phyloP scores from a whole-genome alignment of 345 rosid genomes.

The Linum usitatissimum region DNA sequence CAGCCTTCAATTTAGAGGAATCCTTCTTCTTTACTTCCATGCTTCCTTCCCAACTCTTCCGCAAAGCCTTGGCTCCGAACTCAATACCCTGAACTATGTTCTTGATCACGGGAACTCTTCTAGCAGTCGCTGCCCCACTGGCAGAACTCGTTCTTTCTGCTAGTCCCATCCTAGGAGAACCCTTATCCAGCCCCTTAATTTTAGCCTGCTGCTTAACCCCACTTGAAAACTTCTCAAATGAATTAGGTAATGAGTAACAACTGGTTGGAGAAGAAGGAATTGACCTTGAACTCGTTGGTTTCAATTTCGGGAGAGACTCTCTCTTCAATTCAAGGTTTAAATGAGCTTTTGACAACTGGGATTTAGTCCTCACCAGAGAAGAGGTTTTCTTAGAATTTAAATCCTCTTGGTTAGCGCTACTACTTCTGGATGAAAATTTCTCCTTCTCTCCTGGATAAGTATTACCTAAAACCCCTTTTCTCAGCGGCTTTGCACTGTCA shows the following conservation, averaged over 20 bases:
- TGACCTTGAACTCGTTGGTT: conserved; percentile 53
- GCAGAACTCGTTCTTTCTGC: conserved; percentile 42
- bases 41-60: conserved; percentile 99
- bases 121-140: conserved; percentile 32
- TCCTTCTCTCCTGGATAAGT: conserved; percentile 34
- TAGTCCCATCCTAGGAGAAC: conserved; percentile 34
- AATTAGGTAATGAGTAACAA: conserved; percentile 74
- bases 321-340: conserved; percentile 48
- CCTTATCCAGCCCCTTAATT: conserved; percentile 48
- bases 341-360: conserved; percentile 36
- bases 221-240: conserved; percentile 72
- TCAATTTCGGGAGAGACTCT: conserved; percentile 42
- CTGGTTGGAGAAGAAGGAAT: conserved; percentile 85
- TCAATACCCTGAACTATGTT: conserved; percentile 65
- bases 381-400: conserved; percentile 28
- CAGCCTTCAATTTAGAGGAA: conserved; percentile 29
- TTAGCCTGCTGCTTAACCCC: conserved; percentile 71
- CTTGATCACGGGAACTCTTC: conserved; percentile 49
- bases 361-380: conserved; percentile 38
- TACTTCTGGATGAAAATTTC: conserved; percentile 33
- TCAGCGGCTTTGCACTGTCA: conserved; percentile 37
- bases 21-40: conserved; percentile 51
- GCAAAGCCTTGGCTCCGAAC: conserved; percentile 77
- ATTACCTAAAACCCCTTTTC: conserved; percentile 20
- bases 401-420: conserved; percentile 39